Conservation (phyloP, 192 early-diverging fungal species). For the Coemansia sp. region DNA sequence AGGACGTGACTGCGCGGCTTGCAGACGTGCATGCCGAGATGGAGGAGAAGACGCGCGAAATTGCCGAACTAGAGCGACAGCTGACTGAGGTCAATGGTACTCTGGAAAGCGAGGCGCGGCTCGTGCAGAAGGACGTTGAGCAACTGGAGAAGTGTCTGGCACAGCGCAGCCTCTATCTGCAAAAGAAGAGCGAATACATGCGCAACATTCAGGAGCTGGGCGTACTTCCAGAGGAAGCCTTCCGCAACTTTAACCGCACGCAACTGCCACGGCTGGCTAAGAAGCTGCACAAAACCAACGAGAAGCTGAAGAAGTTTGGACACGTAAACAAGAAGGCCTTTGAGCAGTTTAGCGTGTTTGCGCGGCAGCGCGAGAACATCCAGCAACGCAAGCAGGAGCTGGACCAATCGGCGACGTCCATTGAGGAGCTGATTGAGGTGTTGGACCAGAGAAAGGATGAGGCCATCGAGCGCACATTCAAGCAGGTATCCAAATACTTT, state of each 20-base stretch:
- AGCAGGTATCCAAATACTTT: conserved; percentile 88
- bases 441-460: conserved; percentile 97
- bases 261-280: conserved; percentile 57
- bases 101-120: conserved; percentile 34
- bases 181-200: conserved; percentile 84
- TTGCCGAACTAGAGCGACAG: conserved; percentile 52
- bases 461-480: conserved; percentile 95
- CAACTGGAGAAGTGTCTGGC: conserved; percentile 73
- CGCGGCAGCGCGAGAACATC: conserved; percentile 82
- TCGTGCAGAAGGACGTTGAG: conserved; percentile 37
- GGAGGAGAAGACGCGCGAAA: conserved; percentile 46
- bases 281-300: conserved; percentile 76
- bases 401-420: conserved; percentile 77
- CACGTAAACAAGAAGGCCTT: conserved; percentile 99
- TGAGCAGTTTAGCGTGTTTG: conserved; percentile 95
- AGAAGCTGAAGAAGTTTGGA: conserved; percentile 81
- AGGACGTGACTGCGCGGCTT: conserved; percentile 30
- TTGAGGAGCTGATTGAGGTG: conserved; percentile 81
- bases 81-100: conserved; percentile 30
- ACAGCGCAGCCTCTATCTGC: conserved; percentile 65
- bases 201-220: conserved; percentile 92
- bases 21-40: conserved; percentile 34
- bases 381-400: conserved; percentile 83
- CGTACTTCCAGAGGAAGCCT: conserved; percentile 90
- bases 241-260: conserved; percentile 61